Conservation (phyloP, 2,329 filamentous ascomycete species). For the Sporothrix pallida region DNA sequence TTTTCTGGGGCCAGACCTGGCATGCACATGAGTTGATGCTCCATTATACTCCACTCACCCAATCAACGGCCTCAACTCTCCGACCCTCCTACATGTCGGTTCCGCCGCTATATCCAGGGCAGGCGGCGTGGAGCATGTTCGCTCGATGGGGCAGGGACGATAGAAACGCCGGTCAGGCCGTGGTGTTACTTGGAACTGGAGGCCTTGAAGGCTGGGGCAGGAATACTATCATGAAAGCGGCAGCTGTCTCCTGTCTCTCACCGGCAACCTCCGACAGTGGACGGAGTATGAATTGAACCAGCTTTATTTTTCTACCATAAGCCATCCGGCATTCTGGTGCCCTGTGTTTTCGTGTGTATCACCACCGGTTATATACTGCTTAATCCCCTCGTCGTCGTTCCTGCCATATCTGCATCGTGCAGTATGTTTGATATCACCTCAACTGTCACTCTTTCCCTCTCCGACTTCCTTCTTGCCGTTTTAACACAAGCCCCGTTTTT, state of each 20-base stretch:
- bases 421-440: background rate
- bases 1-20: slow-evolving; percentile 12
- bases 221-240: background rate
- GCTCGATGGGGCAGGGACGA: background rate
- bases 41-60: background rate
- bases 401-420: background rate
- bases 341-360: too few species aligned
- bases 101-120: slow-evolving; percentile 17
- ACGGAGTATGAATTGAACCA: background rate
- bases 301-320: too few species aligned
- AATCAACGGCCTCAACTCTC: slow-evolving; percentile 6
- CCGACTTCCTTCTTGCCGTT: slow-evolving; percentile 8
- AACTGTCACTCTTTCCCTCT: background rate
- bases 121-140: slow-evolving; percentile 8
- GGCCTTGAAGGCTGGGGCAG: background rate
- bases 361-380: too few species aligned
- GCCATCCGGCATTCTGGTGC: too few species aligned
- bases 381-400: too few species aligned
- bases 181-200: background rate
- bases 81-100: slow-evolving; percentile 3
- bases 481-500: slow-evolving; percentile 5
- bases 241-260: background rate
- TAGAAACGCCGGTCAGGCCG: background rate
- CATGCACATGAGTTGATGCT: background rate
- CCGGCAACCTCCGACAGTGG: background rate